Conservation (phyloP, 2,329 filamentous ascomycete genomes). For the Hyphodiscus sp. region DNA sequence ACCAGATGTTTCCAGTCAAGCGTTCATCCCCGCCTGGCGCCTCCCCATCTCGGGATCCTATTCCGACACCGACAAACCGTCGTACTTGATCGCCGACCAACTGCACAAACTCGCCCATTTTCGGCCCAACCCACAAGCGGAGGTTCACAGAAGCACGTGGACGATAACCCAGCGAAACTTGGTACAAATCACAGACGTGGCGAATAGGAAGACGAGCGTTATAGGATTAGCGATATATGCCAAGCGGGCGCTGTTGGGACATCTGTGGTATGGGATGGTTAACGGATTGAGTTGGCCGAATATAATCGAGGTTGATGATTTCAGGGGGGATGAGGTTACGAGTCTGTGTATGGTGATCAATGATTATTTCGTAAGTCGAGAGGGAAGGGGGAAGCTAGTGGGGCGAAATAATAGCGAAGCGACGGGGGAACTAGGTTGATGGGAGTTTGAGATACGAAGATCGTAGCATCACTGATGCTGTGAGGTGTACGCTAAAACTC, state of each 20-base stretch:
- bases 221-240: not conserved
- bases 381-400: no score
- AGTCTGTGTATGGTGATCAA: not conserved
- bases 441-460: no score
- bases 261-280: not conserved
- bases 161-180: slow-evolving; percentile 28
- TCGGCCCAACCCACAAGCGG: not conserved
- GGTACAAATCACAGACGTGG: not conserved
- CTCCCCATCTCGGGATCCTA: slow-evolving; percentile 12
- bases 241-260: not conserved
- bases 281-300: not conserved
- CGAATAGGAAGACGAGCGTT: not conserved
- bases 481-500: no score
- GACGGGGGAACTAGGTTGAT: no score
- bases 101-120: slow-evolving; percentile 2
- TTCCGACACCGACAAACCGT: slow-evolving; percentile 7
- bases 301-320: not conserved
- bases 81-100: slow-evolving; percentile 8
- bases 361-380: not conserved
- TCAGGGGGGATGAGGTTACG: not conserved
- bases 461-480: no score
- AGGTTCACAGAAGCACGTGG: slow-evolving; percentile 9
- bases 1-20: not conserved
- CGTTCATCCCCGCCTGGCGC: slow-evolving; percentile 9
- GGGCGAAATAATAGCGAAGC: no score